A percentile compares a stretch with the other conserved stretches of the same genome.
Evolutionary conservation across 2,329 filamentous ascomycete genomes (phyloP).

Genomic region (Phoma sp.): DNA sequence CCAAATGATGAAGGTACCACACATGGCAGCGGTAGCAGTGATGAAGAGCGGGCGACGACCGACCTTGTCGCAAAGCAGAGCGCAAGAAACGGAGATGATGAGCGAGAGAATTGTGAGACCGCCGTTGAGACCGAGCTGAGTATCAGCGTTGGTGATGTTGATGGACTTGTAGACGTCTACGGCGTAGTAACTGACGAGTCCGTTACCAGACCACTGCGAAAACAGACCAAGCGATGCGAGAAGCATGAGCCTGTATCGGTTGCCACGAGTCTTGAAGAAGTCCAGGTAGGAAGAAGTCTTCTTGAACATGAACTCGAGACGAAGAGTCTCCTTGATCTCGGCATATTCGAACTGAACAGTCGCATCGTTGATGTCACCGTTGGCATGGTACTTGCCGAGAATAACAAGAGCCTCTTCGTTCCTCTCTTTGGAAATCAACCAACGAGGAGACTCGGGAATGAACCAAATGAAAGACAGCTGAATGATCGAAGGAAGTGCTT

Average conservation of each 20-base stretch:
- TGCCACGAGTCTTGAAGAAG: constrained; percentile 41
- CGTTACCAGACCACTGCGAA: constrained; percentile 50
- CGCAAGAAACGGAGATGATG: constrained; percentile 62
- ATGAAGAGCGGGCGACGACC: constrained; percentile 63
- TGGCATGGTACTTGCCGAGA: constrained; percentile 61
- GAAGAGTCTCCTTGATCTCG: constrained; percentile 23
- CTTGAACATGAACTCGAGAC: constrained; percentile 26
- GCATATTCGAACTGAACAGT: constrained; percentile 17
- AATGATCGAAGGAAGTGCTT: constrained; percentile 58
- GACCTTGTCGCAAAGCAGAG: constrained; percentile 59
- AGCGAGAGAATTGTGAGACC: constrained; percentile 67
- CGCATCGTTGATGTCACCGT: constrained; percentile 44
- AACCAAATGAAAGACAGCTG: constrained; percentile 69
- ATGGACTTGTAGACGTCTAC: constrained; percentile 62
- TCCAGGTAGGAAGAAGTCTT: constrained; percentile 16
- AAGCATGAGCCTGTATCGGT: constrained; percentile 50
- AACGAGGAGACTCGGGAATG: constrained; percentile 67
- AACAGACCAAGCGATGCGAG: constrained; percentile 45
- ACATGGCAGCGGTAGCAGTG: constrained; percentile 45
- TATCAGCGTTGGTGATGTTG: constrained; percentile 59
- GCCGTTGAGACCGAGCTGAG: constrained; percentile 53
- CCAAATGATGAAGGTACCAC: constrained; percentile 44
- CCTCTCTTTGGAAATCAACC: constrained; percentile 61
- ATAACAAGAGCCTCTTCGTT: constrained; percentile 60
- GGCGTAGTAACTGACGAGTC: constrained; percentile 48